Evolutionary conservation across 2,329 filamentous ascomycete species (phyloP).

Genomic region (Aspergillus quadricinctus): DNA sequence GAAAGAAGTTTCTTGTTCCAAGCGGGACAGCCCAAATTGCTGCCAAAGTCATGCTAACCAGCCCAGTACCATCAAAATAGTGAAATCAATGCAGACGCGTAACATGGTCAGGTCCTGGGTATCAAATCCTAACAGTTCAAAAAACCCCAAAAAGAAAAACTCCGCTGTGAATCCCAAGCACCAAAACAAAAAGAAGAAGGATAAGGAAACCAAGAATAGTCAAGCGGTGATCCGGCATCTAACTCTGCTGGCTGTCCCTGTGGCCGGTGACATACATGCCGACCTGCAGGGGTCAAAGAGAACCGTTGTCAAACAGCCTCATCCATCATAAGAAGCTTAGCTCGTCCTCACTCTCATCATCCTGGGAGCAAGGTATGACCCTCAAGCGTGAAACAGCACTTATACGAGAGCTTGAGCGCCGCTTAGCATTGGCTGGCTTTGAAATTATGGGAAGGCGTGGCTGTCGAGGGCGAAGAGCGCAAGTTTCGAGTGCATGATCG

Average conservation of each 20-base stretch:
- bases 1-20: neutral
- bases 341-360: slow-evolving; percentile 36
- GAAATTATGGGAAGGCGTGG: neutral
- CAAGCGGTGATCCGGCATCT: neutral
- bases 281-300: neutral
- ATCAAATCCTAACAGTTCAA: neutral
- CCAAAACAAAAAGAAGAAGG: neutral
- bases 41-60: neutral
- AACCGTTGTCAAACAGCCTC: neutral
- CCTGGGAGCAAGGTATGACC: slow-evolving; percentile 24
- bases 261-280: neutral
- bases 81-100: neutral
- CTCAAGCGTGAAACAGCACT: slow-evolving; percentile 5
- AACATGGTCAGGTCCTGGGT: neutral
- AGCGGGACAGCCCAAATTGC: neutral
- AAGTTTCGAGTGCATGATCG: neutral
- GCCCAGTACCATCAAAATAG: neutral
- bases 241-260: too few relatives aligned
- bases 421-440: neutral
- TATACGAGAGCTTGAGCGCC: neutral
- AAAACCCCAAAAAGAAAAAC: neutral
- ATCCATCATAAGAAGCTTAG: slow-evolving; percentile 31
- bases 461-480: neutral
- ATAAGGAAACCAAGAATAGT: neutral
- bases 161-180: neutral